Conservation (phyloP, 106 monocot species). For the Vanilla planifolia region DNA sequence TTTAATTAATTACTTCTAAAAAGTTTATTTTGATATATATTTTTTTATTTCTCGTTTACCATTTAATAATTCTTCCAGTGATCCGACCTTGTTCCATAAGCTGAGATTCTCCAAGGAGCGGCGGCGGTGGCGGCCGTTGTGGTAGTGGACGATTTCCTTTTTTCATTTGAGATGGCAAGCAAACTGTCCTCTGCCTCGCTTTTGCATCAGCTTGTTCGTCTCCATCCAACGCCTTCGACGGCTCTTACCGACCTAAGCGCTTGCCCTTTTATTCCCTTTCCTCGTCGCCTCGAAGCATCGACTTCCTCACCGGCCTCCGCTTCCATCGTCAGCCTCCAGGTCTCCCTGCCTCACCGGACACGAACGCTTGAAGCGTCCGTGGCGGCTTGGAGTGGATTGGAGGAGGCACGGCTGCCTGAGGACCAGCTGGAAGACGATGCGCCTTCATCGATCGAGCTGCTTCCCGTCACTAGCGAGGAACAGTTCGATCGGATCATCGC, state of each 20-base stretch:
- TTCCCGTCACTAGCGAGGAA: constrained; percentile 47
- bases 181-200: neutral
- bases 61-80: no score
- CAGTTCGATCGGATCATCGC: constrained; percentile 61
- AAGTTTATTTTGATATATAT: no score
- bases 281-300: neutral
- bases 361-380: neutral
- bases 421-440: constrained; percentile 1
- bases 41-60: no score
- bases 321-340: constrained; percentile 1
- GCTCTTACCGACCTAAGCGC: neutral
- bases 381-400: constrained; percentile 9
- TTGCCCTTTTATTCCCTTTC: neutral
- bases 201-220: neutral
- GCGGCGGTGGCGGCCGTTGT: no score
- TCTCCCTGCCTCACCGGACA: neutral
- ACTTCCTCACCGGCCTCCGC: neutral
- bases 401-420: neutral
- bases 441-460: constrained; percentile 53
- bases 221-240: neutral
- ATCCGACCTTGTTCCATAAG: no score
- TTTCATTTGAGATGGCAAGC: neutral
- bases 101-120: no score
- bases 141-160: neutral
- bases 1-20: no score